Evolutionary conservation across 2,329 filamentous ascomycete genomes (phyloP).

Genomic region (Fusarium sp.): DNA sequence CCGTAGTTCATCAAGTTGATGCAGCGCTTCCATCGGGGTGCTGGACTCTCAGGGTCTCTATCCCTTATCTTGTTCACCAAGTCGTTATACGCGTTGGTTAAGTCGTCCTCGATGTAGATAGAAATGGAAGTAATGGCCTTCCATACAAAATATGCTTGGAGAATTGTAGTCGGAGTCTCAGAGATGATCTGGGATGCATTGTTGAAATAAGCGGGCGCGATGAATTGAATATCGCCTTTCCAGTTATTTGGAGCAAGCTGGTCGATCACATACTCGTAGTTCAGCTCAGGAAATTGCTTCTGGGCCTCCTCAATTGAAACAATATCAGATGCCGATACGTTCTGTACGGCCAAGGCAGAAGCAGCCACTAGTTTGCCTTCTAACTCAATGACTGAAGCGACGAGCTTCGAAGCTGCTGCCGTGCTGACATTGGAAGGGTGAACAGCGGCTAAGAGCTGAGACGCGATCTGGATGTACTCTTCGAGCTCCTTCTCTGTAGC

Average conservation of each 20-base stretch:
- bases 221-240: not conserved
- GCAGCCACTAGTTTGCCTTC: not conserved
- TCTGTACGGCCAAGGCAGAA: not conserved
- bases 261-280: not conserved
- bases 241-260: not conserved
- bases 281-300: not conserved
- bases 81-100: not conserved
- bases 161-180: not conserved
- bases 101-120: not conserved
- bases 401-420: not conserved
- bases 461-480: slow-evolving; percentile 1
- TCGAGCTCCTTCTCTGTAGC: not conserved
- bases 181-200: not conserved
- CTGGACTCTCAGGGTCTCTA: not conserved
- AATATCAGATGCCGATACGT: accelerated
- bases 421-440: slow-evolving; percentile 9
- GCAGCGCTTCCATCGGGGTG: not conserved
- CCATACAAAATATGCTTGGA: not conserved
- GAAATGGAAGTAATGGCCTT: not conserved
- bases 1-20: not conserved
- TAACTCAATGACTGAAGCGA: not conserved
- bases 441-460: not conserved
- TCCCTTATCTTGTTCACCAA: not conserved
- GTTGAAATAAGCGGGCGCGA: not conserved
- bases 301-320: accelerated